Conservation (phyloP, 495 filamentous ascomycete species). For the Talaromyces adpressus region DNA sequence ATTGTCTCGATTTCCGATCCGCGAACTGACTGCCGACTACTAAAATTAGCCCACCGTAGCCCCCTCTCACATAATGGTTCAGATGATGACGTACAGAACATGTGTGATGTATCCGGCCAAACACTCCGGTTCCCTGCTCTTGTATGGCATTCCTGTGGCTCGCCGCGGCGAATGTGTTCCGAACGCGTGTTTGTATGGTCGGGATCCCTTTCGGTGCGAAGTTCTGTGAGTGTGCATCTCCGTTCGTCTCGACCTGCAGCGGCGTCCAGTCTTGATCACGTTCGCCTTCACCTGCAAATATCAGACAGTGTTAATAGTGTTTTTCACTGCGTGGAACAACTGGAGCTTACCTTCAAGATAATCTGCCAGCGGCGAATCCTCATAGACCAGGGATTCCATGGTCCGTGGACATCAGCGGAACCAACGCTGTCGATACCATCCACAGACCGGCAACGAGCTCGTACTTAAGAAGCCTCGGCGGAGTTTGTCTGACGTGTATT, state of each 20-base stretch:
- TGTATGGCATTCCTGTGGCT: constrained; percentile 24
- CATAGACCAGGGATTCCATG: constrained; percentile 91
- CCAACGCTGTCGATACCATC: neutral
- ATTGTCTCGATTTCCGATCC: constrained; percentile 75
- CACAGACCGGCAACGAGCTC: neutral
- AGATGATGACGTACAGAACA: constrained; percentile 46
- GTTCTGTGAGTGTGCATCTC: constrained; percentile 30
- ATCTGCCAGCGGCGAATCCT: constrained; percentile 84
- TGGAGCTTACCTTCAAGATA: constrained; percentile 65
- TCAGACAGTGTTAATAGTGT: constrained; percentile 9
- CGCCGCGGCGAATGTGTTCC: constrained; percentile 55
- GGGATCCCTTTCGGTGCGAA: constrained; percentile 74
- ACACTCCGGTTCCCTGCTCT: neutral
- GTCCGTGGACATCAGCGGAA: constrained; percentile 20
- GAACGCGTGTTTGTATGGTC: constrained; percentile 58
- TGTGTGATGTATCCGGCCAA: constrained; percentile 47
- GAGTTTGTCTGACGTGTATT: neutral
- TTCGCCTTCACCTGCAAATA: constrained; percentile 40
- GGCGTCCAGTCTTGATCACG: constrained; percentile 35
- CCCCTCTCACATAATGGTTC: neutral
- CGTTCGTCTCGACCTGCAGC: constrained; percentile 35
- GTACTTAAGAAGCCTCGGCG: neutral
- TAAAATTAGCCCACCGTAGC: constrained; percentile 6
- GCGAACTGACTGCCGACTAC: constrained; percentile 54
- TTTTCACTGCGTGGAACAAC: neutral